phyloP scores from a whole-genome alignment of 1,284 basidiomycete genomes.

The Rhodotorula sp. region DNA sequence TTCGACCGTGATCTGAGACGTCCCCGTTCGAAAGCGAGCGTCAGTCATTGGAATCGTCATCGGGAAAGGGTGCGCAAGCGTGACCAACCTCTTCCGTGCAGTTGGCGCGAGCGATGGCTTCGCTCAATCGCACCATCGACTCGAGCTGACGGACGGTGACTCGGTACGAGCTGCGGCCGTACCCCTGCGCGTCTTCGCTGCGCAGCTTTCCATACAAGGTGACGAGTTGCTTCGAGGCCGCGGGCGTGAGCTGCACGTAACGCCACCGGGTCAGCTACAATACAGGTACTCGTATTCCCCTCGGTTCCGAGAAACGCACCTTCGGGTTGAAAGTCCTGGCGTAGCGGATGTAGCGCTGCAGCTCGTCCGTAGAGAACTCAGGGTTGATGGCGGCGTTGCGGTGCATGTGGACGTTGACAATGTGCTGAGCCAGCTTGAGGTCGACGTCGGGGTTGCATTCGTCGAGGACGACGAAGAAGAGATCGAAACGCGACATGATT shows the following conservation, averaged over 20 bases:
- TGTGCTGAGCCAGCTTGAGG: conserved; percentile 90
- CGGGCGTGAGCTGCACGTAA: conserved; percentile 71
- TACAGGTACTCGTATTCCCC: neutral
- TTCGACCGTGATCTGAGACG: conserved; percentile 73
- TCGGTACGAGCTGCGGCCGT: conserved; percentile 86
- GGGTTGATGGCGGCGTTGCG: conserved; percentile 91
- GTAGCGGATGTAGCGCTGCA: conserved; percentile 95
- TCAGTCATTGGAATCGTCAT: neutral
- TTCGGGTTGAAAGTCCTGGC: conserved; percentile 95
- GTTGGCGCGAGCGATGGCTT: conserved; percentile 95
- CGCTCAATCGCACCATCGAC: conserved; percentile 94
- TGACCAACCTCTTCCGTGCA: conserved; percentile 73
- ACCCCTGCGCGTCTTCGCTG: conserved; percentile 85
- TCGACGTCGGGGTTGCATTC: conserved; percentile 94
- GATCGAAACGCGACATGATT: conserved; percentile 98
- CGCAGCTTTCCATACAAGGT: conserved; percentile 92
- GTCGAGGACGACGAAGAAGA: conserved; percentile 98
- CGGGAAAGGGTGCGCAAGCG: conserved; percentile 34
- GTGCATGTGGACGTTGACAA: conserved; percentile 96
- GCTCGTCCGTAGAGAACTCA: conserved; percentile 92
- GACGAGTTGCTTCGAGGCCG: conserved; percentile 87
- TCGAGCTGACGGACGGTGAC: conserved; percentile 96
- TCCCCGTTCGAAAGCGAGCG: conserved; percentile 25
- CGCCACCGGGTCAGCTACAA: neutral
- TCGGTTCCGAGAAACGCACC: conserved; percentile 54